These are phyloP conservation scores for Paraphaeosphaeria sporulosa DNA, from an alignment of 2,329 filamentous ascomycete species.

Conservation along the genomic window DNA sequence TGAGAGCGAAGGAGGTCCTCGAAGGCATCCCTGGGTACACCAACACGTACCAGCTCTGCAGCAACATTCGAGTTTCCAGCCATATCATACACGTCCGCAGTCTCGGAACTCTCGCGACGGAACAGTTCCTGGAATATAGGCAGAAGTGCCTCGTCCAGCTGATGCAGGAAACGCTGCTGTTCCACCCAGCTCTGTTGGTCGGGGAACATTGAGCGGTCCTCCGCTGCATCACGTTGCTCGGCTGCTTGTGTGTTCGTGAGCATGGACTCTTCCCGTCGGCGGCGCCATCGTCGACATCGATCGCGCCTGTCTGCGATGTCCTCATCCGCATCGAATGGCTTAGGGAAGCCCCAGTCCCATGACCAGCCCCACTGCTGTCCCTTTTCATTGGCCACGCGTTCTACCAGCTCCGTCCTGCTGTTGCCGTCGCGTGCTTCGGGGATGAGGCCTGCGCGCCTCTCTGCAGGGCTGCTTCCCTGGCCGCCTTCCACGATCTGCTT, in stretches of 20 bases:
- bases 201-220: neutral
- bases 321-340: constrained; percentile 27
- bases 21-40: constrained; percentile 65
- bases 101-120: neutral
- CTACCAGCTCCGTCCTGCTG: constrained; percentile 24
- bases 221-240: neutral
- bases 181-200: neutral
- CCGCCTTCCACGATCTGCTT: constrained; percentile 31
- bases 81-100: neutral
- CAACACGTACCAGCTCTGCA: constrained; percentile 43
- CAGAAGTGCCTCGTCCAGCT: neutral
- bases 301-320: neutral
- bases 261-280: constrained; percentile 4
- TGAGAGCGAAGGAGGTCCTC: constrained; percentile 63
- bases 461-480: neutral
- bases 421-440: neutral
- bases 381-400: constrained; percentile 39
- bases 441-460: neutral
- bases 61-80: constrained; percentile 58
- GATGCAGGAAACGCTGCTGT: neutral
- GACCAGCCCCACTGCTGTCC: constrained; percentile 45
- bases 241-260: neutral
- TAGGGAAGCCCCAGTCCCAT: constrained; percentile 46
- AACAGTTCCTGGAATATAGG: constrained; percentile 15
- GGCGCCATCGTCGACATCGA: constrained; percentile 13